Conservation (phyloP, 352 stramenopile genomes). For the Phytophthora palmivora region DNA sequence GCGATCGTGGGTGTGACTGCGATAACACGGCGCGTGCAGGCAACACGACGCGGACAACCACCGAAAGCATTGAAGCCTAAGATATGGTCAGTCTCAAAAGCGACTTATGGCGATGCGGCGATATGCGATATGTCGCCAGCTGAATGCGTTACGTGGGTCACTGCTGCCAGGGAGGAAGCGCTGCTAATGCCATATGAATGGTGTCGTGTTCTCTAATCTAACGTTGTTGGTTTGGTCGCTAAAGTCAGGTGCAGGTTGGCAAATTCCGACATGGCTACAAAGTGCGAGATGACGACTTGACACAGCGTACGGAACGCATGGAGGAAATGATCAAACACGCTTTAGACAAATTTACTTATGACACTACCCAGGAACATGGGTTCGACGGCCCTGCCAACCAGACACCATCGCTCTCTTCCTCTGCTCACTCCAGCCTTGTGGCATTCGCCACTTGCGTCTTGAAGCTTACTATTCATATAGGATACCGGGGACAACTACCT, state of each 20-base stretch:
- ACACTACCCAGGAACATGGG: conserved; percentile 30
- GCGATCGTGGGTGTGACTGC: conserved; percentile 20
- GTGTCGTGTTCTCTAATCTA: background rate
- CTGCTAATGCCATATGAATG: background rate
- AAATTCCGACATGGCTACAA: conserved; percentile 17
- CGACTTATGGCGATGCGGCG: conserved; percentile 26
- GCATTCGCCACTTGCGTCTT: conserved; percentile 16
- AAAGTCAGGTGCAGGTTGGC: conserved; percentile 20
- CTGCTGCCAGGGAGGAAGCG: conserved; percentile 9
- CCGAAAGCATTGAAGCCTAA: background rate
- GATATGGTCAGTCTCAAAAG: conserved; percentile 14
- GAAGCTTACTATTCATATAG: conserved; percentile 41
- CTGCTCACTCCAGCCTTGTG: conserved; percentile 1
- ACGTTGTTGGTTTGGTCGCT: background rate
- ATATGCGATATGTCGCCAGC: conserved; percentile 19
- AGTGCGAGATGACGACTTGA: too few relatives aligned
- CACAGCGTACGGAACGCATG: too few relatives aligned
- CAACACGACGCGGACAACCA: background rate
- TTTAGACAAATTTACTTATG: conserved; percentile 39
- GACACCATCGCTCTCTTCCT: conserved; percentile 7
- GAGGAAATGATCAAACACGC: conserved; percentile 19
- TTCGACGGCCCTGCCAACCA: conserved; percentile 1
- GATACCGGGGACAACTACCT: conserved; percentile 28
- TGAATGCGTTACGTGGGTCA: conserved; percentile 17
- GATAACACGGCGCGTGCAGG: conserved; percentile 12